These are phyloP conservation scores for Torulaspora globosa DNA, from an alignment of 1,139 yeast genomes.

Conservation along the genomic window DNA sequence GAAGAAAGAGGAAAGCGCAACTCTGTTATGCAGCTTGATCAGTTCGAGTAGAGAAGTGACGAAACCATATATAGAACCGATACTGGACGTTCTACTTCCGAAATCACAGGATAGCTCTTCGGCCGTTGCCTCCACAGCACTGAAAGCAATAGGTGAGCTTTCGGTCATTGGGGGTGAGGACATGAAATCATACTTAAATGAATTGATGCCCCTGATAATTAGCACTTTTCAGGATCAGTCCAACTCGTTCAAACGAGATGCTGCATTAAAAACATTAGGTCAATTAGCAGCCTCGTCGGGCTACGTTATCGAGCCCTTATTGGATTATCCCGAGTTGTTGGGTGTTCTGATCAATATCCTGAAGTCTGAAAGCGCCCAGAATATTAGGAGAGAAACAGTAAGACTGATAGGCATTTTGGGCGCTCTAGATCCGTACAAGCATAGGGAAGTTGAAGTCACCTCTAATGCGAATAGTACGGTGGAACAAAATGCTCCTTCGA, in stretches of 20 bases:
- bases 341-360: constrained; percentile 78
- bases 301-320: constrained; percentile 86
- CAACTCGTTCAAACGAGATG: constrained; percentile 77
- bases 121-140: constrained; percentile 80
- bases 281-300: constrained; percentile 89
- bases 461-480: constrained; percentile 56
- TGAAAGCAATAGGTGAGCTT: constrained; percentile 85
- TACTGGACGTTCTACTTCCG: constrained; percentile 76
- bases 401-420: constrained; percentile 88
- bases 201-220: constrained; percentile 80
- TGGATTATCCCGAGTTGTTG: constrained; percentile 85
- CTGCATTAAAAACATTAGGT: constrained; percentile 83
- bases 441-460: constrained; percentile 81
- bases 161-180: constrained; percentile 88
- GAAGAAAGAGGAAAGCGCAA: constrained; percentile 84
- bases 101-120: constrained; percentile 70
- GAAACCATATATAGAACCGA: constrained; percentile 85
- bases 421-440: constrained; percentile 94
- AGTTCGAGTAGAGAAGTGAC: constrained; percentile 75
- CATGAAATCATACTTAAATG: constrained; percentile 64
- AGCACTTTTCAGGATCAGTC: constrained; percentile 91
- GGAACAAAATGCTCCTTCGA: constrained; percentile 82
- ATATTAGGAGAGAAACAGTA: constrained; percentile 81
- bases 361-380: constrained; percentile 70
- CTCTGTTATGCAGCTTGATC: constrained; percentile 66